phyloP scores from a whole-genome alignment of 1,139 yeast genomes.

The Suhomyces bolitotheri region DNA sequence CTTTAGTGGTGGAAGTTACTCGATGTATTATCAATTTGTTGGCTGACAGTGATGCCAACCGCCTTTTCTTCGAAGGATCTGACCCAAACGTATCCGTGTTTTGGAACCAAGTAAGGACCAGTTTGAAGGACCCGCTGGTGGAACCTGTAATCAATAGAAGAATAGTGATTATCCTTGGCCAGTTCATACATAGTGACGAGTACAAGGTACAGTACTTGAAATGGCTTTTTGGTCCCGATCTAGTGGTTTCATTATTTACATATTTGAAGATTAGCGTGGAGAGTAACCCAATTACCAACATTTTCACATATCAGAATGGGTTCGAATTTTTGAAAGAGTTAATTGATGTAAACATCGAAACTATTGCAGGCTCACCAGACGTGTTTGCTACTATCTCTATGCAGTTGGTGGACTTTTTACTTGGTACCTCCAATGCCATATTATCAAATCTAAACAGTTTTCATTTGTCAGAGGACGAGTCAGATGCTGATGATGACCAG shows the following conservation, averaged over 20 bases:
- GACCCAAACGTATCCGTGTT: conserved; percentile 16
- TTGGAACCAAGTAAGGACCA: conserved; percentile 20
- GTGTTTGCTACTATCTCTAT: conserved; percentile 3
- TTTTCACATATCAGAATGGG: conserved; percentile 6
- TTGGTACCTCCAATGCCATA: not conserved
- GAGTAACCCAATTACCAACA: conserved; percentile 2
- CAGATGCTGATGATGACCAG: conserved; percentile 8
- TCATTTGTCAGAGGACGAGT: conserved; percentile 4
- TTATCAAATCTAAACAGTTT: conserved; percentile 3
- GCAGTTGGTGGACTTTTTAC: conserved; percentile 5
- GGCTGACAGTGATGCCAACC: conserved; percentile 40
- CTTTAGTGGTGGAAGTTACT: conserved; percentile 8
- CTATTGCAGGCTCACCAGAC: conserved; percentile 1
- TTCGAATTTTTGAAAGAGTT: conserved; percentile 13
- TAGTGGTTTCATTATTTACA: conserved; percentile 10
- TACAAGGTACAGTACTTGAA: conserved; percentile 17
- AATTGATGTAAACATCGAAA: conserved; percentile 6
- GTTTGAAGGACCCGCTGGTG: conserved; percentile 3
- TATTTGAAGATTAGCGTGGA: conserved; percentile 5
- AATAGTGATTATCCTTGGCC: conserved; percentile 30
- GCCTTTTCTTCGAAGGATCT: conserved; percentile 22
- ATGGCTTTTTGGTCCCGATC: conserved; percentile 18
- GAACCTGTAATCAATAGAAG: conserved; percentile 13
- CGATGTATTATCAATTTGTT: conserved; percentile 31
- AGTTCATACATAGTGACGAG: conserved; percentile 36